Evolutionary conservation across 192 early-diverging fungal genomes (phyloP).

Genomic region (Allomyces javanicus): DNA sequence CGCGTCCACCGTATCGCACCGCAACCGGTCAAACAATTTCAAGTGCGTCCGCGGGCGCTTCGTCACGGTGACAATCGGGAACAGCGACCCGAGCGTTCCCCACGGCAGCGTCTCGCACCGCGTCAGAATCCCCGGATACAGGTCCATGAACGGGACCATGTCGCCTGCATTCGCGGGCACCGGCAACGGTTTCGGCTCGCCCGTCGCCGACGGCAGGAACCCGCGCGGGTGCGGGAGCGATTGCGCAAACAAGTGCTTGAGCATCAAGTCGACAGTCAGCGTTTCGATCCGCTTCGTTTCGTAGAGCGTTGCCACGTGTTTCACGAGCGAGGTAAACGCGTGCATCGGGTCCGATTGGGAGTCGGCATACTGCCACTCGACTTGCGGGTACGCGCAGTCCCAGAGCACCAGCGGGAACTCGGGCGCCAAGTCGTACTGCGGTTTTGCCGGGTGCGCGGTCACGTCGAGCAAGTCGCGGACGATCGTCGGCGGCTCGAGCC

Average conservation of each 20-base stretch:
- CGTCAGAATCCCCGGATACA: not conserved
- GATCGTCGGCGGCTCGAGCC: slow-evolving; percentile 50
- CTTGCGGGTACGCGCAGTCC: slow-evolving; percentile 55
- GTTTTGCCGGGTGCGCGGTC: slow-evolving; percentile 27
- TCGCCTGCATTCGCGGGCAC: not conserved
- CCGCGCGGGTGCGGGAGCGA: not conserved
- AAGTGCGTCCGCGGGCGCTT: not conserved
- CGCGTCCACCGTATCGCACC: not conserved
- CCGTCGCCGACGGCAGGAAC: not conserved
- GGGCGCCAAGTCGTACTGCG: slow-evolving; percentile 80
- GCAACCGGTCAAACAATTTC: not conserved
- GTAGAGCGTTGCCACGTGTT: not conserved
- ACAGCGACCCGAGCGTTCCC: not conserved
- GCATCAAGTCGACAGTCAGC: not conserved
- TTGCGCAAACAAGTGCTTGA: not conserved
- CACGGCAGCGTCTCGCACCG: not conserved
- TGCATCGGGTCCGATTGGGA: not conserved
- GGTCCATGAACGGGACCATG: not conserved
- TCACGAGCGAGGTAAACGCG: not conserved
- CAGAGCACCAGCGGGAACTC: slow-evolving; percentile 76
- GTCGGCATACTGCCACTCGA: slow-evolving; percentile 30
- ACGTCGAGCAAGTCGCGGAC: slow-evolving; percentile 51
- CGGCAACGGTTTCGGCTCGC: not conserved
- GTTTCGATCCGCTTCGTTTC: not conserved
- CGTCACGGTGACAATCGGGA: not conserved